phyloP scores from a whole-genome alignment of 1,284 basidiomycete genomes.

The Boletus sp. region DNA sequence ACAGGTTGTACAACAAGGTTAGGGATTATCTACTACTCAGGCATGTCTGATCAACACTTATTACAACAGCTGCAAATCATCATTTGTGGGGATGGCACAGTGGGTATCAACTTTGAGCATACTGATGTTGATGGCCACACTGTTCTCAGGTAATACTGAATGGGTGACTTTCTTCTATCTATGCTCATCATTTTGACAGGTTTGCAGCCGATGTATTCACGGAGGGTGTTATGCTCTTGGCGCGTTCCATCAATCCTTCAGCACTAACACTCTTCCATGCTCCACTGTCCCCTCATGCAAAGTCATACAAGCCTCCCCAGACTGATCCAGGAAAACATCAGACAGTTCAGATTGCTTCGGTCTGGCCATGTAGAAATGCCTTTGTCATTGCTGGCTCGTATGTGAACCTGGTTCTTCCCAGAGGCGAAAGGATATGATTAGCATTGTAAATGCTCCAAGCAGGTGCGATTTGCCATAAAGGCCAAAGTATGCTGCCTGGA shows the following conservation, averaged over 20 bases:
- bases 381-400: slow-evolving; percentile 99
- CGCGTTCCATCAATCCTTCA: slow-evolving; percentile 91
- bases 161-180: background rate
- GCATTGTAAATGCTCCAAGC: background rate
- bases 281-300: slow-evolving; percentile 81
- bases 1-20: slow-evolving; percentile 91
- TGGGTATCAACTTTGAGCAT: slow-evolving; percentile 99
- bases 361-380: slow-evolving; percentile 91
- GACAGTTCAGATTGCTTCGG: slow-evolving; percentile 90
- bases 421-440: background rate
- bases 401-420: slow-evolving; percentile 89
- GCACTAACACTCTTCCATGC: slow-evolving; percentile 94
- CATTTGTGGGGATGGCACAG: slow-evolving; percentile 88
- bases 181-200: slow-evolving; percentile 36
- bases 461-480: slow-evolving; percentile 69
- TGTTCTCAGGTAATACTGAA: slow-evolving; percentile 67
- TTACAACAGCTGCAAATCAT: slow-evolving; percentile 86
- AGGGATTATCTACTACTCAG: background rate
- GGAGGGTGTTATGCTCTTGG: slow-evolving; percentile 94
- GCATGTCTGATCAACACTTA: background rate
- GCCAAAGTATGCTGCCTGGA: slow-evolving; percentile 95
- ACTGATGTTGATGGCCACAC: slow-evolving; percentile 97
- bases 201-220: slow-evolving; percentile 94
- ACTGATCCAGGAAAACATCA: slow-evolving; percentile 23
- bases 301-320: slow-evolving; percentile 63